phyloP scores from a whole-genome alignment of 495 filamentous ascomycete species.

The Penicillium malachiteum region DNA sequence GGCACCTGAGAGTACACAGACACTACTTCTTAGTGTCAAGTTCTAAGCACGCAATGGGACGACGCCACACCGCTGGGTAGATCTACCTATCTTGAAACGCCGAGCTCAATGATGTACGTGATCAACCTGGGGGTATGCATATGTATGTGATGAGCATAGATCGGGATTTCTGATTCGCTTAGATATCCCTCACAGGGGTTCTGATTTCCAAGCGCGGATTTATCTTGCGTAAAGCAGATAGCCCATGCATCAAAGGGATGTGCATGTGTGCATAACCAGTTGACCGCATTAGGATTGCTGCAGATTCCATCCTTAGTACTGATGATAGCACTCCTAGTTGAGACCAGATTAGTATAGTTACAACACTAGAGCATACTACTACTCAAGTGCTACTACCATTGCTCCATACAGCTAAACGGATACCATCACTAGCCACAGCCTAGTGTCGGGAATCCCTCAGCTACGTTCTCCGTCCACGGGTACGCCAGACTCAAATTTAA shows the following conservation, averaged over 20 bases:
- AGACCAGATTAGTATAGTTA: no score
- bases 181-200: neutral
- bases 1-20: no score
- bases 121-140: conserved; percentile 10
- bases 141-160: neutral
- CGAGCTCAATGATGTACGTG: conserved; percentile 22
- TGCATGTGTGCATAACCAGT: no score
- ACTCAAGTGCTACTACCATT: no score
- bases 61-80: conserved; percentile 14
- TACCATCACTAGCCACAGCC: conserved; percentile 2
- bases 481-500: neutral
- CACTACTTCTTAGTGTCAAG: no score
- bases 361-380: no score
- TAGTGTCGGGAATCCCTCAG: conserved; percentile 1
- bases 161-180: neutral
- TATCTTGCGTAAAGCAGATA: neutral
- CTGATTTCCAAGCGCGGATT: no score
- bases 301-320: no score
- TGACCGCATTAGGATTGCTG: no score
- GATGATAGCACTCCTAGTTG: no score
- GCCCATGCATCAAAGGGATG: neutral
- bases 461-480: neutral
- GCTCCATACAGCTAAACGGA: no score
- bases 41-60: conserved; percentile 22
- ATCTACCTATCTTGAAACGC: conserved; percentile 22